Conservation (phyloP, 768 basidiomycete genomes). For the Podaxis pistillaris region DNA sequence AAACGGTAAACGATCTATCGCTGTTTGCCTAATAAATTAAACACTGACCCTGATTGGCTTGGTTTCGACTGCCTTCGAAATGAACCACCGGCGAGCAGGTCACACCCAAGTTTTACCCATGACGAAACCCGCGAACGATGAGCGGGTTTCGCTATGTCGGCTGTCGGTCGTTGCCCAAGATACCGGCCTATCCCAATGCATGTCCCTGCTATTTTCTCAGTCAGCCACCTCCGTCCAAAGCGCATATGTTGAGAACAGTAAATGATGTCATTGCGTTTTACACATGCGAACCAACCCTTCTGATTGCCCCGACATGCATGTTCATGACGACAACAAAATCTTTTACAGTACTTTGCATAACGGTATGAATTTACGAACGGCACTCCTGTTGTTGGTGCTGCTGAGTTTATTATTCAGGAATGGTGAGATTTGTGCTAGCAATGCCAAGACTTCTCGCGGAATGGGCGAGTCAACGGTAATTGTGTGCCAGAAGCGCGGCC, state of each 20-base stretch:
- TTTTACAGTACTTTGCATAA: background rate
- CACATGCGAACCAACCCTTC: background rate
- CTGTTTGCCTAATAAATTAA: background rate
- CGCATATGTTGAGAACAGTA: background rate
- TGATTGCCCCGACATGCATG: background rate
- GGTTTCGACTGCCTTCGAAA: constrained; percentile 10
- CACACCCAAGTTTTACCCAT: constrained; percentile 4
- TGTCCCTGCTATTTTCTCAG: background rate
- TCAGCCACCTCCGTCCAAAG: background rate
- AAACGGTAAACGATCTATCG: constrained; percentile 11
- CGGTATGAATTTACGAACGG: background rate
- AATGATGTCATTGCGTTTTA: constrained; percentile 3
- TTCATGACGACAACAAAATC: background rate
- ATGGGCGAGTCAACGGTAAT: background rate
- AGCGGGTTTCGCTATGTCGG: background rate
- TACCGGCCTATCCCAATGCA: background rate
- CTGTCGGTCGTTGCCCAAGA: background rate
- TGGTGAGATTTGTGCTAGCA: background rate
- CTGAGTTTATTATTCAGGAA: background rate
- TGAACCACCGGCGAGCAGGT: constrained; percentile 16
- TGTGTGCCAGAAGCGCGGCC: background rate
- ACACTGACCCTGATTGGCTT: constrained; percentile 6
- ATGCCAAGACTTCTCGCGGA: background rate
- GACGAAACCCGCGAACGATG: constrained; percentile 6
- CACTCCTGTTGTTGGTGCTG: too few relatives aligned